Evolutionary conservation across 257 asterid genomes (phyloP).

Genomic region (Lantana camara): DNA sequence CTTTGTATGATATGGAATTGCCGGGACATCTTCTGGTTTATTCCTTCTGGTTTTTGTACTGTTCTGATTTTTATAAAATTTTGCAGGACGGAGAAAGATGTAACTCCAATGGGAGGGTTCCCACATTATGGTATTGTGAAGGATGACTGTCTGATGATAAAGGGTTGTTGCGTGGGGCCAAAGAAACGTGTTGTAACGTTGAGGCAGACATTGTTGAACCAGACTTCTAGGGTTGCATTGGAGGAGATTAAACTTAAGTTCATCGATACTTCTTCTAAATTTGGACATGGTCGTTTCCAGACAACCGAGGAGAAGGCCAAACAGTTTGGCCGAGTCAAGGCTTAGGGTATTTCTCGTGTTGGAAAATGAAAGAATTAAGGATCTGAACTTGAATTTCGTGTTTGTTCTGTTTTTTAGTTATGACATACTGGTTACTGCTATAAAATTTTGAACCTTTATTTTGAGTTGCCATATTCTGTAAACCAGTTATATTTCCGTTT

Average conservation of each 20-base stretch:
- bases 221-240: constrained; percentile 81
- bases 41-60: neutral
- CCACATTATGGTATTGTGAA: constrained; percentile 94
- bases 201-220: constrained; percentile 81
- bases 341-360: constrained; percentile 21
- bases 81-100: constrained; percentile 90
- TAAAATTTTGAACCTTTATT: no score
- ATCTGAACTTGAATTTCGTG: neutral
- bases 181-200: constrained; percentile 87
- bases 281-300: constrained; percentile 96
- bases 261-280: constrained; percentile 85
- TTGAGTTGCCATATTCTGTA: no score
- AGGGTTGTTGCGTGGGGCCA: constrained; percentile 91
- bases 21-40: no score
- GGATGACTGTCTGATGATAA: constrained; percentile 73
- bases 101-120: constrained; percentile 93
- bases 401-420: neutral
- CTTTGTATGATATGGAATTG: no score
- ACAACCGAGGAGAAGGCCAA: constrained; percentile 76
- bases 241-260: constrained; percentile 87
- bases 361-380: neutral
- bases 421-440: no score
- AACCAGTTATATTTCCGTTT: no score
- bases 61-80: neutral
- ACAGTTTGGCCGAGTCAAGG: constrained; percentile 62